phyloP scores from a whole-genome alignment of 73 alveolate species.

The Tetrahymena malaccensis region DNA sequence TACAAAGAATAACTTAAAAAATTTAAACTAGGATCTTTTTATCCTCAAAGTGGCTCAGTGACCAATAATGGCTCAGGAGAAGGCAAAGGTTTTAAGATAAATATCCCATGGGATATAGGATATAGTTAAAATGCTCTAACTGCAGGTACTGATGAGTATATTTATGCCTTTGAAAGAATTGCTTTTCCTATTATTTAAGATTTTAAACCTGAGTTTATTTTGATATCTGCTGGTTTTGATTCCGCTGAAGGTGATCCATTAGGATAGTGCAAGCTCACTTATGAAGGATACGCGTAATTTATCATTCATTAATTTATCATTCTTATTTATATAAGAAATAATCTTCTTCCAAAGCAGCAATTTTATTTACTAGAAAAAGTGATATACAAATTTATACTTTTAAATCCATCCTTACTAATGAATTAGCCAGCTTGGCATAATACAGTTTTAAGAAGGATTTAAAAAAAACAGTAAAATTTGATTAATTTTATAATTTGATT shows the following conservation, averaged over 20 bases:
- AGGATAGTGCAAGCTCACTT: conserved; percentile 88
- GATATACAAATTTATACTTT: not conserved
- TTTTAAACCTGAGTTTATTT: conserved; percentile 88
- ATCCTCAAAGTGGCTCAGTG: conserved; percentile 73
- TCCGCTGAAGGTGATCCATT: conserved; percentile 94
- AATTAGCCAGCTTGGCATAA: not conserved
- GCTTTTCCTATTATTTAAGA: conserved; percentile 77
- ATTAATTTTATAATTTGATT: too few species aligned
- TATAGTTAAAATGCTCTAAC: conserved; percentile 51
- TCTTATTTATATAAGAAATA: not conserved
- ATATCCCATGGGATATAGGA: conserved; percentile 66
- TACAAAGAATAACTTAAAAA: not conserved
- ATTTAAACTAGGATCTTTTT: conserved; percentile 17
- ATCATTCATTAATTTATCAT: too few species aligned
- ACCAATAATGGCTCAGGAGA: conserved; percentile 67
- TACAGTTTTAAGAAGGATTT: not conserved
- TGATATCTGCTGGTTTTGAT: conserved; percentile 97
- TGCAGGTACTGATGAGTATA: conserved; percentile 89
- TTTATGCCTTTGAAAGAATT: conserved; percentile 76
- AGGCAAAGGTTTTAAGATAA: conserved; percentile 80
- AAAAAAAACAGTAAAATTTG: too few species aligned
- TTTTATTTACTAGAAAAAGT: too few species aligned
- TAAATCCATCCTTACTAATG: not conserved
- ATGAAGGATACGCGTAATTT: conserved; percentile 73
- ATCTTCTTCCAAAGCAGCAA: not conserved